Conservation (phyloP, 805 yeast genomes). For the Barnettozyma sp. region DNA sequence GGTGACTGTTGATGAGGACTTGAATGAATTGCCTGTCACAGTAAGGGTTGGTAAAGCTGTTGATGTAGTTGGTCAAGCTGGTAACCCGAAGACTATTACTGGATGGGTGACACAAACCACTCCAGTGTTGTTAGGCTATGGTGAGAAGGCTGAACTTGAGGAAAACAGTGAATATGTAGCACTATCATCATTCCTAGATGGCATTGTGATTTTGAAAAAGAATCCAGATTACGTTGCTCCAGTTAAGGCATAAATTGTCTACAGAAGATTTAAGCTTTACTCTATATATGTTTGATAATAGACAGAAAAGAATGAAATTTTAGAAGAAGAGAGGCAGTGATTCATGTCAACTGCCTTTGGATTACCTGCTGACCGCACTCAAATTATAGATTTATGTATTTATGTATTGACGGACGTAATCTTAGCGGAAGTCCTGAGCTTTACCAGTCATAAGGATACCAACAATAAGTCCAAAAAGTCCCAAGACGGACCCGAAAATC, state of each 20-base stretch:
- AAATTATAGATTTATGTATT: too few species aligned
- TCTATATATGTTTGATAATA: too few species aligned
- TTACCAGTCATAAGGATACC: constrained; percentile 96
- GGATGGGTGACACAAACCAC: constrained; percentile 99
- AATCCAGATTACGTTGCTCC: constrained; percentile 77
- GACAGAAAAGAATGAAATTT: too few species aligned
- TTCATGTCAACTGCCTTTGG: too few species aligned
- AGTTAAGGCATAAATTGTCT: constrained; percentile 29
- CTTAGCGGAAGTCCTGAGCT: constrained; percentile 75
- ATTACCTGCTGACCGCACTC: too few species aligned
- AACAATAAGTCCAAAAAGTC: constrained; percentile 92
- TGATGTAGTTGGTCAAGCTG: constrained; percentile 98
- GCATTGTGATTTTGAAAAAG: constrained; percentile 86
- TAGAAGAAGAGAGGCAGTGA: too few species aligned
- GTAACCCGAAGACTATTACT: constrained; percentile 96
- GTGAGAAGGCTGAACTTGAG: constrained; percentile 96
- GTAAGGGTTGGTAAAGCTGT: constrained; percentile 99
- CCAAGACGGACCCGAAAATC: constrained; percentile 94
- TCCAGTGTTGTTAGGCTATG: constrained; percentile 87
- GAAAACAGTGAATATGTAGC: constrained; percentile 82
- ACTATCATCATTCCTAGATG: constrained; percentile 77
- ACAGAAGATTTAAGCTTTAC: too few species aligned
- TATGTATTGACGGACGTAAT: not conserved
- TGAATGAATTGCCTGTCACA: constrained; percentile 77
- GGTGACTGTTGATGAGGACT: constrained; percentile 84